Evolutionary conservation across 1,284 basidiomycete species (phyloP).

Genomic region (Kwoniella shivajii): DNA sequence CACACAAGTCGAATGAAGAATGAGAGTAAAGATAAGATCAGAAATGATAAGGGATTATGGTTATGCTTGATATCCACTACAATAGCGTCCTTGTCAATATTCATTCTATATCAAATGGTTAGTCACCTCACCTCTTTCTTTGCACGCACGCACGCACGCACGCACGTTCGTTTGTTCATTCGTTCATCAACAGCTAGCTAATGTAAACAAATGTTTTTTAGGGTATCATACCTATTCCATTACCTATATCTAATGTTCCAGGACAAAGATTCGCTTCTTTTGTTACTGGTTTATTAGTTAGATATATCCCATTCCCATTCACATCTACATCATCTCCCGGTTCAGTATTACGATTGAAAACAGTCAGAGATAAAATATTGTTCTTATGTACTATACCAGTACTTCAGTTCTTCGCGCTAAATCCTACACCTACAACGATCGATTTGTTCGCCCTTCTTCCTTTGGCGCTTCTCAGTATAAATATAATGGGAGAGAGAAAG

Average conservation of each 20-base stretch:
- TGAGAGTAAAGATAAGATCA: conserved; percentile 4
- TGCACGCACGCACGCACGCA: not conserved
- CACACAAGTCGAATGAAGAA: not conserved
- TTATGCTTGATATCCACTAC: conserved; percentile 4
- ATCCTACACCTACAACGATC: conserved; percentile 27
- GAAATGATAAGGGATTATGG: conserved; percentile 2
- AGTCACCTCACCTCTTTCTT: conserved; percentile 1
- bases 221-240: conserved; percentile 20
- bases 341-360: conserved; percentile 12
- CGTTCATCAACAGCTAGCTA: not conserved
- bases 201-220: conserved; percentile 4
- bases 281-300: conserved; percentile 22
- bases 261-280: conserved; percentile 20
- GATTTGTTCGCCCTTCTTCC: conserved; percentile 34
- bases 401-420: conserved; percentile 44
- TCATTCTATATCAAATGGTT: conserved; percentile 15
- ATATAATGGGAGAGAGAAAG: not conserved
- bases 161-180: conserved; percentile 11
- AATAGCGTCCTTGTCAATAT: conserved; percentile 2
- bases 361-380: conserved; percentile 22
- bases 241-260: conserved; percentile 10
- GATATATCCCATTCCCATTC: conserved; percentile 33
- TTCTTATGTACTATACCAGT: conserved; percentile 31
- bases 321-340: conserved; percentile 6
- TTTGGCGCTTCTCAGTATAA: conserved; percentile 17